Percentiles rank a stretch among this genome's conserved stretches.
phyloP scores from a whole-genome alignment of 1,284 basidiomycete genomes.

The Ceratobasidium sp. region DNA sequence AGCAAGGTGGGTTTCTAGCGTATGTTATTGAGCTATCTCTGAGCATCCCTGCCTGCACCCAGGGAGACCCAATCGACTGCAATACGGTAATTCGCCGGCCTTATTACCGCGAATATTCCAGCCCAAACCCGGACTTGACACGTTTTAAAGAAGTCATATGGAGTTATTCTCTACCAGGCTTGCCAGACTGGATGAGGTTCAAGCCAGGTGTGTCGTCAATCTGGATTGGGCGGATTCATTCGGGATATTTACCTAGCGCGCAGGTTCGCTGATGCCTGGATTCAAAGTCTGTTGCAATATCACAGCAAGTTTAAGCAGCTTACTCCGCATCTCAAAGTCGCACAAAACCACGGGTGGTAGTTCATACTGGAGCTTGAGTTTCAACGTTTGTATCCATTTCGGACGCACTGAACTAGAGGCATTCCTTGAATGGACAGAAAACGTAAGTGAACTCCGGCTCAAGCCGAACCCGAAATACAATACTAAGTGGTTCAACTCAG shows the following conservation, averaged over 20 bases:
- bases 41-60: no score
- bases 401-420: slow-evolving; percentile 38
- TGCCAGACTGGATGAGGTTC: slow-evolving; percentile 19
- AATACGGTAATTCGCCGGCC: slow-evolving; percentile 22
- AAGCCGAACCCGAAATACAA: no score
- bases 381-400: slow-evolving; percentile 38
- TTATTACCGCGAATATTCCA: slow-evolving; percentile 29
- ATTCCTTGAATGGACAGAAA: slow-evolving; percentile 38
- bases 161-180: not conserved
- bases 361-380: slow-evolving; percentile 34
- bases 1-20: not conserved
- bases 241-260: not conserved
- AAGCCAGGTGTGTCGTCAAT: slow-evolving; percentile 16
- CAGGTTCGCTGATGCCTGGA: slow-evolving; percentile 15
- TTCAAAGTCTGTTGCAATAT: slow-evolving; percentile 9
- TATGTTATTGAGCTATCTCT: not conserved
- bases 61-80: not conserved
- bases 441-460: slow-evolving; percentile 2
- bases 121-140: not conserved
- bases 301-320: not conserved
- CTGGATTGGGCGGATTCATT: not conserved
- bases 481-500: slow-evolving; percentile 4
- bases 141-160: slow-evolving; percentile 23
- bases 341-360: not conserved
- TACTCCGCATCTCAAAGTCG: not conserved